phyloP scores from a whole-genome alignment of 1,284 basidiomycete species.

The Sanguinoderma infundibulare region DNA sequence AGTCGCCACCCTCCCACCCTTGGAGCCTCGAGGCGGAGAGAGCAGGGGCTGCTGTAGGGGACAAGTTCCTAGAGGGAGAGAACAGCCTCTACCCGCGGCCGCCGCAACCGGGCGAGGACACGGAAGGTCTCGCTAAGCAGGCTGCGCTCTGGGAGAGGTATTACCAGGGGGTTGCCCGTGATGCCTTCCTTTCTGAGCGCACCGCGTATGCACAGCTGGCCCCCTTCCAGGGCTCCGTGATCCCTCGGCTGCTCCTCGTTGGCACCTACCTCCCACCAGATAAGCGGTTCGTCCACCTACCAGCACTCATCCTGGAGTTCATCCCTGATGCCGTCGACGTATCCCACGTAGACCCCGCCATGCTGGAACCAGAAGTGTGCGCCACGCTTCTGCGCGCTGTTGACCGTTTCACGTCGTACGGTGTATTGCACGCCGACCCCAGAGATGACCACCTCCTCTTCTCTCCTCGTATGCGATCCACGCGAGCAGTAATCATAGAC shows the following conservation, averaged over 20 bases:
- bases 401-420: constrained; percentile 2
- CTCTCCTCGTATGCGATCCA: background rate
- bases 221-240: constrained; percentile 8
- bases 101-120: background rate
- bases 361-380: background rate
- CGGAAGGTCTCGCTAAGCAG: constrained; percentile 1
- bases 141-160: constrained; percentile 3
- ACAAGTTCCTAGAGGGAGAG: too few species aligned
- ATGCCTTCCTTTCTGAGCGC: background rate
- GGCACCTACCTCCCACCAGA: constrained; percentile 5
- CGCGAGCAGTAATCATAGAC: background rate
- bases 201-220: constrained; percentile 3
- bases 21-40: constrained; percentile 7
- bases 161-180: background rate
- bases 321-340: constrained; percentile 15
- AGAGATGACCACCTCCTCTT: background rate
- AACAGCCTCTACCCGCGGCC: too few species aligned
- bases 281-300: constrained; percentile 4
- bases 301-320: constrained; percentile 12
- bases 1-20: background rate
- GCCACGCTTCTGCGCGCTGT: constrained; percentile 1
- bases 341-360: background rate
- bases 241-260: constrained; percentile 3
- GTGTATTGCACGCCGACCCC: constrained; percentile 5
- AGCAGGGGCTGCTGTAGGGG: background rate